Conservation (phyloP, 2,329 filamentous ascomycete genomes). For the Trichoderma lentiforme region DNA sequence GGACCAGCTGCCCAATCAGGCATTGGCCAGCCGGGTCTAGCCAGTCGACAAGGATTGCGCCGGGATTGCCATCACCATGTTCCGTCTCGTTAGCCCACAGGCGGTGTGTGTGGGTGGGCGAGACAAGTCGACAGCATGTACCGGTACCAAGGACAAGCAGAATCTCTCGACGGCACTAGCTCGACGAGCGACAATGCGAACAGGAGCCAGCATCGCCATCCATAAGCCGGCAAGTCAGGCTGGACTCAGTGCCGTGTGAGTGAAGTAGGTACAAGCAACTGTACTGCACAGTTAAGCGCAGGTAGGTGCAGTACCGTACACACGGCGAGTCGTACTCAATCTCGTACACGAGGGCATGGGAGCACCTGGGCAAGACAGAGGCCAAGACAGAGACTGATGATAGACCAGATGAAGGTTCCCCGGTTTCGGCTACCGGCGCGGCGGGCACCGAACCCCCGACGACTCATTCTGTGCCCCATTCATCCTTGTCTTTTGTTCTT, state of each 20-base stretch:
- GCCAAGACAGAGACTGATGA: neutral
- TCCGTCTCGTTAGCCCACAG: slow-evolving; percentile 32
- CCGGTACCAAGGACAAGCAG: neutral
- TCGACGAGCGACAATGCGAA: neutral
- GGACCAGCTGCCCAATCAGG: slow-evolving; percentile 50
- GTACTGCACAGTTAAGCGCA: neutral
- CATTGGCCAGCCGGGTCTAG: slow-evolving; percentile 47
- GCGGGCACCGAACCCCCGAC: slow-evolving; percentile 5
- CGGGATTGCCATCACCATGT: slow-evolving; percentile 33
- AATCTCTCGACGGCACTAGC: neutral
- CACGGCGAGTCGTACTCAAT: neutral
- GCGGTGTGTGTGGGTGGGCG: slow-evolving; percentile 31
- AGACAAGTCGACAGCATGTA: neutral
- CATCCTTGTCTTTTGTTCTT: neutral
- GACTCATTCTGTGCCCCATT: slow-evolving; percentile 9
- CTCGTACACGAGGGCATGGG: neutral
- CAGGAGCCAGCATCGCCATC: neutral
- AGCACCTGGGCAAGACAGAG: neutral
- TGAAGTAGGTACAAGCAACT: neutral
- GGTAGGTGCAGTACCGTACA: neutral
- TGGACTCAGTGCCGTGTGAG: neutral
- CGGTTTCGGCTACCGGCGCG: slow-evolving; percentile 19
- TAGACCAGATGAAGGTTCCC: slow-evolving; percentile 8
- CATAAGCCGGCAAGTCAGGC: neutral
- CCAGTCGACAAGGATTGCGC: slow-evolving; percentile 39